Evolutionary conservation across 2,329 filamentous ascomycete genomes (phyloP).

Genomic region (Fusarium buxicola): DNA sequence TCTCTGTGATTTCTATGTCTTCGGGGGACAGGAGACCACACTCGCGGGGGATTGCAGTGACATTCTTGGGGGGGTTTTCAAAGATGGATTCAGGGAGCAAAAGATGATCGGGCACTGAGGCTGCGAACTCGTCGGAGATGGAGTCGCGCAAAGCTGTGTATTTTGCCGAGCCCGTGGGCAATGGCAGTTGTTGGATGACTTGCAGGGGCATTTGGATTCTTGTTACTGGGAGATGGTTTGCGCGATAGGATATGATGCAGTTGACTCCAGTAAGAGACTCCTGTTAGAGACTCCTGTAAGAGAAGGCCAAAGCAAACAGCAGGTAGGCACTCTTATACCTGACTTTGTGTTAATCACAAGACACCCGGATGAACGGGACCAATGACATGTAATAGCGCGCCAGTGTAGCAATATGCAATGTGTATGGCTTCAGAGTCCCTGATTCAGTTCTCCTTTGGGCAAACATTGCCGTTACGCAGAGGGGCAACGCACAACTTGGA

Average conservation of each 20-base stretch:
- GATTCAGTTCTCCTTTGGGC: no score
- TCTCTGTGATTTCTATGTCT: slow-evolving; percentile 63
- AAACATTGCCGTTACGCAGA: no score
- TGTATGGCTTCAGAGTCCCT: no score
- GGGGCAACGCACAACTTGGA: background rate
- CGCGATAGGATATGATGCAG: background rate
- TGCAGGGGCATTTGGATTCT: background rate
- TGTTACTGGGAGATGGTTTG: background rate
- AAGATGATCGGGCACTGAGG: background rate
- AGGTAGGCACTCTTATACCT: background rate
- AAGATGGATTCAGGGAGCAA: slow-evolving; percentile 7
- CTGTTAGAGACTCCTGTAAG: background rate
- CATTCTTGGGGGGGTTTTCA: slow-evolving; percentile 29
- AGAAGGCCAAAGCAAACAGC: background rate
- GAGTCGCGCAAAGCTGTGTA: slow-evolving; percentile 1
- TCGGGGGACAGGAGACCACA: slow-evolving; percentile 57
- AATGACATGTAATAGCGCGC: slow-evolving; percentile 4
- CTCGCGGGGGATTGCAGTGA: slow-evolving; percentile 12
- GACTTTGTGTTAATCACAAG: background rate
- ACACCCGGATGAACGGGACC: background rate
- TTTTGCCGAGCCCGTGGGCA: background rate
- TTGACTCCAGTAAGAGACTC: background rate
- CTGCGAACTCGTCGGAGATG: background rate
- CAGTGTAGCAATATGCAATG: no score
- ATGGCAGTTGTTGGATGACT: slow-evolving; percentile 1